phyloP scores from a whole-genome alignment of 1,139 yeast species.

The Sugiyamaella japonica region DNA sequence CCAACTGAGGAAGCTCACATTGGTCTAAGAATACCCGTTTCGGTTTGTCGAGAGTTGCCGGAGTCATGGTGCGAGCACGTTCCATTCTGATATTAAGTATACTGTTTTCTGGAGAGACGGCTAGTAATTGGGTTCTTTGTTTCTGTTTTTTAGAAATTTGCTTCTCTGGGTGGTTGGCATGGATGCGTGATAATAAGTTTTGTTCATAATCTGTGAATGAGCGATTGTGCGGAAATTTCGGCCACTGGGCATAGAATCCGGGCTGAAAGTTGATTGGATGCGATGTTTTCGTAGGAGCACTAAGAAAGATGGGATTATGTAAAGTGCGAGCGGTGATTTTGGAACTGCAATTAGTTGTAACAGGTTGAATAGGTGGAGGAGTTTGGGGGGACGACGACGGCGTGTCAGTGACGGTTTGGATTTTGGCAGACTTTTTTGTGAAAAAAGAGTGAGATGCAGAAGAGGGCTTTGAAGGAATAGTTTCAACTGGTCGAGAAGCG shows the following conservation, averaged over 20 bases:
- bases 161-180: not conserved
- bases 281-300: not conserved
- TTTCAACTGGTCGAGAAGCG: not conserved
- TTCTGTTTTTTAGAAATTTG: constrained; percentile 6
- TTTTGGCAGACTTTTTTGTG: not conserved
- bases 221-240: constrained; percentile 19
- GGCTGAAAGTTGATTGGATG: not conserved
- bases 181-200: not conserved
- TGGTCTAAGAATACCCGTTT: constrained; percentile 21
- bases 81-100: not conserved
- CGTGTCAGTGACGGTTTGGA: not conserved
- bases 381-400: not conserved
- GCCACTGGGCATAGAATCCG: constrained; percentile 24
- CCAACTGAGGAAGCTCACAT: constrained; percentile 21
- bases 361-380: not conserved
- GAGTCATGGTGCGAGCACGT: not conserved
- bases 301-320: not conserved
- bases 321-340: constrained; percentile 1
- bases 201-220: constrained; percentile 4
- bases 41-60: constrained; percentile 16
- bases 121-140: constrained; percentile 5
- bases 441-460: constrained; percentile 10
- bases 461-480: not conserved
- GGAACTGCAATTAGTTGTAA: not conserved
- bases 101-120: constrained; percentile 5